phyloP scores from a whole-genome alignment of 352 stramenopile species.

The Pythium pyrilobum region DNA sequence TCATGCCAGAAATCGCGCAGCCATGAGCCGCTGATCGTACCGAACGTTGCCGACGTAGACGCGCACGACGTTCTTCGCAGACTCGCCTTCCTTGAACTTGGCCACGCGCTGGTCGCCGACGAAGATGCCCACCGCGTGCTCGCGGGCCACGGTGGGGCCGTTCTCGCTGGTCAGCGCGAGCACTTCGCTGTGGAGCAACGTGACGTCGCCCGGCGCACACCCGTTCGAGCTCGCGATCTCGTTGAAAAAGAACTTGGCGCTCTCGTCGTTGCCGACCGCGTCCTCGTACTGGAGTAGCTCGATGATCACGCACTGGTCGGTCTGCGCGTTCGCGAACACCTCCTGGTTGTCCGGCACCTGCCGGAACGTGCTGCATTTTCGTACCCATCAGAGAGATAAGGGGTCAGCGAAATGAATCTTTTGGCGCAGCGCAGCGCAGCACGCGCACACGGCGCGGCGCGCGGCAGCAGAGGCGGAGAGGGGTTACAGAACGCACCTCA shows the following conservation, averaged over 20 bases:
- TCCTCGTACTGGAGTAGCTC: slow-evolving; percentile 74
- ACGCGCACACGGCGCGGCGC: no score
- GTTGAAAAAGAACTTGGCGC: slow-evolving; percentile 77
- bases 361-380: slow-evolving; percentile 44
- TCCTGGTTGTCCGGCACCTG: slow-evolving; percentile 87
- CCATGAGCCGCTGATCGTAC: slow-evolving; percentile 10
- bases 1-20: neutral
- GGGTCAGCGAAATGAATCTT: no score
- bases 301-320: slow-evolving; percentile 79
- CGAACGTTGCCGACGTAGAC: slow-evolving; percentile 74
- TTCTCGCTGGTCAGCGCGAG: slow-evolving; percentile 13
- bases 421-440: no score
- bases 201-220: slow-evolving; percentile 50
- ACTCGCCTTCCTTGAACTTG: slow-evolving; percentile 81
- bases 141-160: slow-evolving; percentile 28
- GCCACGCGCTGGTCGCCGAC: slow-evolving; percentile 76
- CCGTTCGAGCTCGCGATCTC: slow-evolving; percentile 79
- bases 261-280: slow-evolving; percentile 35
- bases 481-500: slow-evolving; percentile 40
- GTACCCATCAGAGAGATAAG: neutral
- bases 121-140: slow-evolving; percentile 39
- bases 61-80: slow-evolving; percentile 81
- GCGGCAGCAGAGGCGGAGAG: neutral
- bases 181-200: slow-evolving; percentile 40
- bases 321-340: slow-evolving; percentile 76